phyloP scores from a whole-genome alignment of 495 filamentous ascomycete genomes.

The Cetradonia linearis region DNA sequence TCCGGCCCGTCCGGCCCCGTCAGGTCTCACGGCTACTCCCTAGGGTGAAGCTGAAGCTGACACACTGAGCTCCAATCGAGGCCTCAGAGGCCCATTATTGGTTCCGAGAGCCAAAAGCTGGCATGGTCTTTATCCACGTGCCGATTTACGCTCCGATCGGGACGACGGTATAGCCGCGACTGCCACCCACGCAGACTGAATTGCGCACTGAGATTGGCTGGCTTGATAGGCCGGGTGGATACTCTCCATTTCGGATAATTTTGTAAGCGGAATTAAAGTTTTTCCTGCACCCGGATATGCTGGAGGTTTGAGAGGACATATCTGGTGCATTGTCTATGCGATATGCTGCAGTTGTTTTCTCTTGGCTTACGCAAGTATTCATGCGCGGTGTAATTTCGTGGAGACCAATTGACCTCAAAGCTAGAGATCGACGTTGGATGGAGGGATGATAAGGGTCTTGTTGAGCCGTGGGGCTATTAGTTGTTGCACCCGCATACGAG shows the following conservation, averaged over 20 bases:
- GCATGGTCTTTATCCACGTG: not conserved
- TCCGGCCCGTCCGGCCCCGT: no score
- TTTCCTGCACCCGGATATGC: no score
- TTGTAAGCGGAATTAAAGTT: not conserved
- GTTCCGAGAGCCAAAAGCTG: not conserved
- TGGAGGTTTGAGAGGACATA: not conserved
- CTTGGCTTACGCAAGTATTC: not conserved
- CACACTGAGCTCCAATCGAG: no score
- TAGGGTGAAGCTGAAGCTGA: no score
- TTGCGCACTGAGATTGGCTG: not conserved
- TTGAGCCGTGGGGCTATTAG: not conserved
- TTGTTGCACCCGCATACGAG: not conserved
- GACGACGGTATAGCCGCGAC: not conserved
- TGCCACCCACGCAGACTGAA: not conserved
- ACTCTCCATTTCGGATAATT: not conserved
- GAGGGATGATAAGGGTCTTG: not conserved
- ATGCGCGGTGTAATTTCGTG: not conserved
- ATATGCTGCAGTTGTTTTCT: not conserved
- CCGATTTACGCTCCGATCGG: not conserved
- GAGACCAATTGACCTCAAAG: not conserved
- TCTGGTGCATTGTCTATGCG: not conserved
- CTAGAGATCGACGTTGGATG: not conserved
- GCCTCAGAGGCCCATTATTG: not conserved
- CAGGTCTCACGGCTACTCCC: no score
- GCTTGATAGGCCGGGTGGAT: not conserved